Conservation (phyloP, 2,329 filamentous ascomycete genomes). For the Xylariaceae sp. region DNA sequence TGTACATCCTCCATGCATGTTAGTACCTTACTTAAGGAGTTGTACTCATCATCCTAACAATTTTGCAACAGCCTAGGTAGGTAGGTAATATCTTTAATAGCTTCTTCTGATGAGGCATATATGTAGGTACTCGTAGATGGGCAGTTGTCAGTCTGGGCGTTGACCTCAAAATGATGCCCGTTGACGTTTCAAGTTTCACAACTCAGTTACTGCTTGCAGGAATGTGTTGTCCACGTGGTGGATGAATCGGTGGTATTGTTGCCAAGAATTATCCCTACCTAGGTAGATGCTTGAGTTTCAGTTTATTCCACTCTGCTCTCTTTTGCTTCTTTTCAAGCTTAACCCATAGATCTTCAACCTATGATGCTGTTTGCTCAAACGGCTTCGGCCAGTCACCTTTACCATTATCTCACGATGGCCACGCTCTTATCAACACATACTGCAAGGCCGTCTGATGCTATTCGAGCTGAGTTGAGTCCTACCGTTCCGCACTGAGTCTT, state of each 20-base stretch:
- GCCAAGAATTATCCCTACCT: neutral
- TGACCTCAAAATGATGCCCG: too few species aligned
- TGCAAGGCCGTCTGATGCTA: neutral
- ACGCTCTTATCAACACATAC: neutral
- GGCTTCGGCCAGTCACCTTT: neutral
- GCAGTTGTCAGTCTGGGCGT: too few species aligned
- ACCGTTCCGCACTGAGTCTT: neutral
- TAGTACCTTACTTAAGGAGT: neutral
- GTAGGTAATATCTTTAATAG: too few species aligned
- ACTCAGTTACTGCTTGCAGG: neutral
- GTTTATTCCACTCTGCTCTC: too few species aligned
- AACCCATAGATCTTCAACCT: too few species aligned
- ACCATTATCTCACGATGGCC: neutral
- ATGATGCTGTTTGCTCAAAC: too few species aligned
- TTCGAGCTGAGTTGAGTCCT: neutral
- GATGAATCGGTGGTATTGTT: neutral
- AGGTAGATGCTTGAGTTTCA: neutral
- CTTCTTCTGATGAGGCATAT: too few species aligned
- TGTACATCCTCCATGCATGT: neutral
- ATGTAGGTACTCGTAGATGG: too few species aligned
- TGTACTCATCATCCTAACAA: too few species aligned
- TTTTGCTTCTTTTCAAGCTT: too few species aligned
- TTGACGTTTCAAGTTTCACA: neutral
- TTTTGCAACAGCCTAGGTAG: too few species aligned
- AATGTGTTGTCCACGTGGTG: neutral